Conservation (phyloP, 805 yeast species). For the Metschnikowia drakensbergensis region DNA sequence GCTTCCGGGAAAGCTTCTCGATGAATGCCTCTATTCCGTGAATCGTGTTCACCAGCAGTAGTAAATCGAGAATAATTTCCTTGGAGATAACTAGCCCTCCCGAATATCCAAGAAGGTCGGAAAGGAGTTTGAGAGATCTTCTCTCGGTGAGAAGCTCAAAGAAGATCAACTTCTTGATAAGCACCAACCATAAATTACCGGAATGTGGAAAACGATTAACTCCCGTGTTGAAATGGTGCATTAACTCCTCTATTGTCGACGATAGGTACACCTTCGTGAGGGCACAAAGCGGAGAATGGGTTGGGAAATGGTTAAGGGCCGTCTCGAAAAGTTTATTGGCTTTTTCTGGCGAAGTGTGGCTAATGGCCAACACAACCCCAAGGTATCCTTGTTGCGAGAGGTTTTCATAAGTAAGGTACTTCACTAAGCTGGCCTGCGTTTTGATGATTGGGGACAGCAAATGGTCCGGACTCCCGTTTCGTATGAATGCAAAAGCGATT, state of each 20-base stretch:
- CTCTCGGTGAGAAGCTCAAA: conserved; percentile 30
- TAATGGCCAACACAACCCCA: conserved; percentile 35
- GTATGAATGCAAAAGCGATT: conserved; percentile 21
- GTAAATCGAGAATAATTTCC: conserved; percentile 27
- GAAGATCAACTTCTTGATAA: conserved; percentile 29
- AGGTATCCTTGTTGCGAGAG: conserved; percentile 31
- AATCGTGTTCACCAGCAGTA: conserved; percentile 29
- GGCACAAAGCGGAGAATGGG: conserved; percentile 23
- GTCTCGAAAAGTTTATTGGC: conserved; percentile 26
- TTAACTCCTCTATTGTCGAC: conserved; percentile 32
- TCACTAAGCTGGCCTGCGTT: conserved; percentile 30
- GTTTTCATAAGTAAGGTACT: conserved; percentile 16
- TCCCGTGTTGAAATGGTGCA: conserved; percentile 32
- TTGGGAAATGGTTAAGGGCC: conserved; percentile 24
- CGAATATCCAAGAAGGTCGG: conserved; percentile 23
- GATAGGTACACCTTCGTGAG: conserved; percentile 27
- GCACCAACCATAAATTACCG: conserved; percentile 33
- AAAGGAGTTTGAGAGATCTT: conserved; percentile 26
- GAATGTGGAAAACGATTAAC: conserved; percentile 22
- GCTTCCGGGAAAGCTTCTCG: conserved; percentile 8
- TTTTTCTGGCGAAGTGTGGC: conserved; percentile 22
- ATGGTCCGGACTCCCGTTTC: conserved; percentile 5
- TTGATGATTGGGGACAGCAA: conserved; percentile 17
- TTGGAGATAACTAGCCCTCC: conserved; percentile 28
- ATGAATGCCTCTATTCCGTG: conserved; percentile 22